Evolutionary conservation across 345 rosid genomes (phyloP).

Genomic region (Eucalyptus fibrosa): DNA sequence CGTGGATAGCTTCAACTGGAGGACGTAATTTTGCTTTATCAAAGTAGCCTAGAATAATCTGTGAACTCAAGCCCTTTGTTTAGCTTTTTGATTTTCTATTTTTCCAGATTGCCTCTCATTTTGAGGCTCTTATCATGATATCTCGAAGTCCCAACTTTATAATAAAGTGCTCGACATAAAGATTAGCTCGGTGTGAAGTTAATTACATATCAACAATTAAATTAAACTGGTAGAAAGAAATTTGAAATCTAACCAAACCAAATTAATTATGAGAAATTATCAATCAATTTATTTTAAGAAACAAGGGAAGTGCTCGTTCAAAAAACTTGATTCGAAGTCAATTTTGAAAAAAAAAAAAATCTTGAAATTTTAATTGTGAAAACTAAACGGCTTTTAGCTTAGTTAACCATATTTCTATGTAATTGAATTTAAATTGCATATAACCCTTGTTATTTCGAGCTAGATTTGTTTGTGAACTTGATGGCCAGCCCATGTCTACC

Average conservation of each 20-base stretch:
- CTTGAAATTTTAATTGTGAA: not conserved
- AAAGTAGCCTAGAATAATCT: not conserved
- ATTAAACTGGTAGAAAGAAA: not conserved
- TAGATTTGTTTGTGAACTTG: not conserved
- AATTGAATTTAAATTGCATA: not conserved
- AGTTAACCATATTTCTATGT: not conserved
- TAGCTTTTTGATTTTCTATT: no score
- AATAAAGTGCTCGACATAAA: not conserved
- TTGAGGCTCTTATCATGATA: not conserved
- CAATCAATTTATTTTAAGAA: not conserved
- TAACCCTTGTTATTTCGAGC: not conserved
- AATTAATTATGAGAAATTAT: not conserved
- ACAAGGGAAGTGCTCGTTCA: not conserved
- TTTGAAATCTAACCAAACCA: not conserved
- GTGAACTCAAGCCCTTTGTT: not conserved
- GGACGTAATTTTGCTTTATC: not conserved
- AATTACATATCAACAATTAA: not conserved
- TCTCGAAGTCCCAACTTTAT: not conserved
- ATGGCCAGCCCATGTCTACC: not conserved
- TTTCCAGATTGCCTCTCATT: not conserved
- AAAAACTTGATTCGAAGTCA: not conserved
- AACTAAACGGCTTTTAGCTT: not conserved
- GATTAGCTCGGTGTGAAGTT: not conserved
- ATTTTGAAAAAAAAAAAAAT: not conserved
- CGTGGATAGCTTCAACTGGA: not conserved